Conservation (phyloP, 2,329 filamentous ascomycete species). For the Fusarium sp. region DNA sequence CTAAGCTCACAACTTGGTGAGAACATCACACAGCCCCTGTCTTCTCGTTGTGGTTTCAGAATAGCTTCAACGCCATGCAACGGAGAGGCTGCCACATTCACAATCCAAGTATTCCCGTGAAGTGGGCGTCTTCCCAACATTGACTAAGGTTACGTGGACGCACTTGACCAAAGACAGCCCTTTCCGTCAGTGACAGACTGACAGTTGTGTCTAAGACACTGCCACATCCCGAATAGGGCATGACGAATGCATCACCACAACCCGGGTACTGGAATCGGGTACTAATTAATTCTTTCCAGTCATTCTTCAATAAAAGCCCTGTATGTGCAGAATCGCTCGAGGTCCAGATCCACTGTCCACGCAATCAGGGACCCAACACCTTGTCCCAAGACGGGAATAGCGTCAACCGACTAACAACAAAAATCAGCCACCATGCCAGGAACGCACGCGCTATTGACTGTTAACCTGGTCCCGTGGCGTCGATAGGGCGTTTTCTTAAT, state of each 20-base stretch:
- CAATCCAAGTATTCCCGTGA: background rate
- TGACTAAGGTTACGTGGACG: background rate
- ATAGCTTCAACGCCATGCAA: background rate
- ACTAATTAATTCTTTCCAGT: background rate
- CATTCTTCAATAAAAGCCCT: background rate
- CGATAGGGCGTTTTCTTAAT: background rate
- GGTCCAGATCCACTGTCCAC: background rate
- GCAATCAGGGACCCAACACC: background rate
- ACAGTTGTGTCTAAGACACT: background rate
- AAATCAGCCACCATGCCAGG: conserved; percentile 32
- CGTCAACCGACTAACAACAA: background rate
- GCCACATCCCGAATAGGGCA: background rate
- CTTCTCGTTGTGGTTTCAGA: background rate
- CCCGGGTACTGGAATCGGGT: background rate
- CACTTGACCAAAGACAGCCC: background rate
- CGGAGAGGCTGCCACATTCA: background rate
- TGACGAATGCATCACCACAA: background rate
- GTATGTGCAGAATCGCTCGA: background rate
- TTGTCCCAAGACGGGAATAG: conserved; percentile 3
- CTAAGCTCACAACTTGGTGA: background rate
- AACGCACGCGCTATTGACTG: background rate
- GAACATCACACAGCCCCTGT: background rate
- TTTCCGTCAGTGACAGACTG: background rate
- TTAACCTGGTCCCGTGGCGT: conserved; percentile 9
- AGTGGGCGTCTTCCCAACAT: background rate